Conservation (phyloP, 208 protist species). For the Trypanosoma cruzi region DNA sequence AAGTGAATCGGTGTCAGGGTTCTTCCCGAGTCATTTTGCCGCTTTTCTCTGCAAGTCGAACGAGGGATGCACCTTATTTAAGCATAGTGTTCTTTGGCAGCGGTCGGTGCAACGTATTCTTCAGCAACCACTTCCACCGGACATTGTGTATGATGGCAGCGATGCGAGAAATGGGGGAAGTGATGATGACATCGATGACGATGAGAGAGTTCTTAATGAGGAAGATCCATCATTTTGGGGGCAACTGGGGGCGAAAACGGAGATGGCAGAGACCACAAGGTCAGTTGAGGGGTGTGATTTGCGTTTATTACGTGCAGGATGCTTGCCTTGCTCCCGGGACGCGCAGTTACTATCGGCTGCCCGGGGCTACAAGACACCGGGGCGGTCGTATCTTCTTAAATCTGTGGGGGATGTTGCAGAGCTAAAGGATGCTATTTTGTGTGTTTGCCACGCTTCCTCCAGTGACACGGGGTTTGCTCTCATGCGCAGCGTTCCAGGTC, state of each 20-base stretch:
- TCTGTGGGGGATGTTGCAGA: constrained; percentile 61
- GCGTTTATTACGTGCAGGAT: constrained; percentile 5
- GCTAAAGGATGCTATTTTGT: constrained; percentile 81
- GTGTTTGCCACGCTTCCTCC: constrained; percentile 69
- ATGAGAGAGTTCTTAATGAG: constrained; percentile 17
- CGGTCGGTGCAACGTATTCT: constrained; percentile 68
- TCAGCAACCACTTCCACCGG: constrained; percentile 72
- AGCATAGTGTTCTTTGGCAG: constrained; percentile 82
- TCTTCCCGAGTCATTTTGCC: constrained; percentile 86
- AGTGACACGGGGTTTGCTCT: constrained; percentile 72
- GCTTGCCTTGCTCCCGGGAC: constrained; percentile 17
- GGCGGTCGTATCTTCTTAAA: constrained; percentile 57
- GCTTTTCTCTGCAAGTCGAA: constrained; percentile 68
- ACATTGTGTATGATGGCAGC: constrained; percentile 61
- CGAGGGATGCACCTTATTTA: constrained; percentile 83
- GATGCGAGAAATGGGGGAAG: constrained; percentile 38
- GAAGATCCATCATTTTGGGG: constrained; percentile 30
- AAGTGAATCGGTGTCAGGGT: constrained; percentile 28
- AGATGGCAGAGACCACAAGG: background rate
- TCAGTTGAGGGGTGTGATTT: constrained; percentile 6
- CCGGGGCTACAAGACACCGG: constrained; percentile 62
- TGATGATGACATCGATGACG: constrained; percentile 31
- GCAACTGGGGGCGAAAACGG: constrained; percentile 4
- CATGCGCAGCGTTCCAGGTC: constrained; percentile 40
- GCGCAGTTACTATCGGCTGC: constrained; percentile 65